phyloP scores from a whole-genome alignment of 2,329 filamentous ascomycete genomes.

The Alternaria brassicicola region DNA sequence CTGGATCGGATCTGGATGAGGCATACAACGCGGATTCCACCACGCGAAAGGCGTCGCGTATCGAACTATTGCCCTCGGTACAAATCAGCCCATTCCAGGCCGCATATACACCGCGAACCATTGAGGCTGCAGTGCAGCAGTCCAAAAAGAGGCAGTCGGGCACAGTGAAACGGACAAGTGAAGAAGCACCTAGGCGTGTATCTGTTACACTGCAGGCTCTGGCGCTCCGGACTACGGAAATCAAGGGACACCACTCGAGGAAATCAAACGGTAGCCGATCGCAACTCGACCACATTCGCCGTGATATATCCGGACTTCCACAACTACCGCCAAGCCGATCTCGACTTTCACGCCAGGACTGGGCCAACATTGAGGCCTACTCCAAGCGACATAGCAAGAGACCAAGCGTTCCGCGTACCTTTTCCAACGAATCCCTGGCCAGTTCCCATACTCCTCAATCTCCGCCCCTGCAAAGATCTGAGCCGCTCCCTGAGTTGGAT shows the following conservation, averaged over 20 bases:
- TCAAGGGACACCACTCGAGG: constrained; percentile 17
- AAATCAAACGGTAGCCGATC: constrained; percentile 21
- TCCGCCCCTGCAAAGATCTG: constrained; percentile 30
- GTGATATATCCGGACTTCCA: constrained; percentile 40
- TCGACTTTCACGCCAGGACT: constrained; percentile 44
- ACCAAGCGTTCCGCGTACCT: constrained; percentile 24
- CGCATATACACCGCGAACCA: constrained; percentile 20
- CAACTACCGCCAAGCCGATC: constrained; percentile 37
- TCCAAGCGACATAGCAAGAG: constrained; percentile 34
- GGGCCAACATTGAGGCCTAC: constrained; percentile 44
- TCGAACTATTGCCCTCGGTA: constrained; percentile 18
- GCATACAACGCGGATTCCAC: constrained; percentile 5
- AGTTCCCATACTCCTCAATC: constrained; percentile 24
- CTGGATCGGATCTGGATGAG: constrained; percentile 15
- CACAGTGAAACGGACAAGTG: constrained; percentile 29
- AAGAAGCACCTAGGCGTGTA: constrained; percentile 33
- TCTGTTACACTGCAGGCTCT: constrained; percentile 32
- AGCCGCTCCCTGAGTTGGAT: constrained; percentile 42
- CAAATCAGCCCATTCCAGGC: constrained; percentile 25
- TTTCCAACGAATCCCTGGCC: constrained; percentile 20
- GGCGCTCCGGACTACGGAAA: constrained; percentile 23
- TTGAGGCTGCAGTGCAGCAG: constrained; percentile 15
- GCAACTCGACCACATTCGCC: constrained; percentile 37
- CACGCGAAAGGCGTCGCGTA: constrained; percentile 9
- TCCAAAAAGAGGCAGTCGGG: constrained; percentile 20